Evolutionary conservation across 129 eudicot genomes (phyloP), one percentile per base, ranked within the genome.

Genomic region (Scalesia atractyloides): DNA sequence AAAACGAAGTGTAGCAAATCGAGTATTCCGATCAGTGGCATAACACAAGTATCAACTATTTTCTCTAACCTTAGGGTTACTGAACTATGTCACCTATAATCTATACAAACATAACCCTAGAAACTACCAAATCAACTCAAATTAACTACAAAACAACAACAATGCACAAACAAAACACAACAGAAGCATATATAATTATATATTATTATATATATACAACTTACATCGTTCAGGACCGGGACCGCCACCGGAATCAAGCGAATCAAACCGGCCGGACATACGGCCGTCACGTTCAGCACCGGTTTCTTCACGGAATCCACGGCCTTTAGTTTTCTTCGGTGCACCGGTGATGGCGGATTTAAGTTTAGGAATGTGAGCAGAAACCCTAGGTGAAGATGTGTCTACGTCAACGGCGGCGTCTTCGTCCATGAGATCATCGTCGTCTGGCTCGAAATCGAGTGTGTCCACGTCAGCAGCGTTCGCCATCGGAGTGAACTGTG

Each of bases 361-460:
- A 52, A 93, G 85, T 26, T 81, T 82, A 11, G 97, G 98, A 1
- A 79, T 74, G 6, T 85, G 82, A 73, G 83, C 69, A 0, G 86
- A 72, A 68, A 50, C 70, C 37, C 89, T 82, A 49, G 84, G 70
- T 9, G 95, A 92, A 2, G 96, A 82, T 6, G 82, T 81, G 2
- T 82, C 89, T 8, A 51, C 70, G 68, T 81, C 91, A 20, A 51
- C 88, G 47, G 66, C 85, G 22, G 53, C 87, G 36, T 93, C 98
- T 67, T 93, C 98, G 82, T 93, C 98, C 98, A 93, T 93, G 37
- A 93, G 91, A 79, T 93, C 98, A 62, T 93, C 98, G 2, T 93
- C 97, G 75, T 93, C 98, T 3, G 97, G 89, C 79, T 93, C 98
- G 77, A 93, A 93, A 64, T 93, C 95, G 22, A 93, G 82, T 2